Conservation (phyloP, 208 protist species). For the Crithidia acanthocephali region DNA sequence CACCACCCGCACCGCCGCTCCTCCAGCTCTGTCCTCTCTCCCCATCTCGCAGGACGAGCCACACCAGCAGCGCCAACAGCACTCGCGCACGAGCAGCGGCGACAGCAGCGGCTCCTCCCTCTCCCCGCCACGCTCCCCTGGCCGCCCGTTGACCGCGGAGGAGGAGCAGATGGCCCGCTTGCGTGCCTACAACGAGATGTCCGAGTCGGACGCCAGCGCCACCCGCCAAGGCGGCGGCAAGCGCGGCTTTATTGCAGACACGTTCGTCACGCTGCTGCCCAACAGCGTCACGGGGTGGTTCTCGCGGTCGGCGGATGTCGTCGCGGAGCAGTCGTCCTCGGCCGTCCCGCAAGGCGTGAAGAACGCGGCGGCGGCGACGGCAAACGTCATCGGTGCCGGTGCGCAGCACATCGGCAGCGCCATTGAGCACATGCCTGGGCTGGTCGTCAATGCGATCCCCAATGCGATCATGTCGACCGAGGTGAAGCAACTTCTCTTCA, state of each 20-base stretch:
- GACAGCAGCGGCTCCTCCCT: not conserved
- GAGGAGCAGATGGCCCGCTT: conserved; percentile 48
- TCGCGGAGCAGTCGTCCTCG: conserved; percentile 15
- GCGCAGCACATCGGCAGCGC: conserved; percentile 34
- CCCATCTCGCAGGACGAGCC: not conserved
- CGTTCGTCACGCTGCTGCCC: conserved; percentile 32
- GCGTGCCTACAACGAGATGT: conserved; percentile 40
- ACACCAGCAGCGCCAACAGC: conserved; percentile 12
- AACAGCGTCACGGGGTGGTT: conserved; percentile 13
- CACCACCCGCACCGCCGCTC: not conserved
- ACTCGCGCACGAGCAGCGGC: not conserved
- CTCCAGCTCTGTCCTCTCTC: too few relatives aligned
- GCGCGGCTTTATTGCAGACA: conserved; percentile 38
- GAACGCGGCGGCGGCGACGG: conserved; percentile 17
- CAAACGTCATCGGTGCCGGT: conserved; percentile 23
- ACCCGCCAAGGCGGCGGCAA: not conserved
- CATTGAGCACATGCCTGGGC: conserved; percentile 42
- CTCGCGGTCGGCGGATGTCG: conserved; percentile 17
- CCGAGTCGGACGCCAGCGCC: not conserved
- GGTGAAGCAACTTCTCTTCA: conserved; percentile 55
- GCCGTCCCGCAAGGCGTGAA: conserved; percentile 31
- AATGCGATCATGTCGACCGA: conserved; percentile 44
- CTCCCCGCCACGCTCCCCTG: not conserved
- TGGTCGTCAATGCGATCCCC: conserved; percentile 47
- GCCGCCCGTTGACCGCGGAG: conserved; percentile 31